phyloP scores from a whole-genome alignment of 2,329 filamentous ascomycete species.

The Trichoderma harzianum region DNA sequence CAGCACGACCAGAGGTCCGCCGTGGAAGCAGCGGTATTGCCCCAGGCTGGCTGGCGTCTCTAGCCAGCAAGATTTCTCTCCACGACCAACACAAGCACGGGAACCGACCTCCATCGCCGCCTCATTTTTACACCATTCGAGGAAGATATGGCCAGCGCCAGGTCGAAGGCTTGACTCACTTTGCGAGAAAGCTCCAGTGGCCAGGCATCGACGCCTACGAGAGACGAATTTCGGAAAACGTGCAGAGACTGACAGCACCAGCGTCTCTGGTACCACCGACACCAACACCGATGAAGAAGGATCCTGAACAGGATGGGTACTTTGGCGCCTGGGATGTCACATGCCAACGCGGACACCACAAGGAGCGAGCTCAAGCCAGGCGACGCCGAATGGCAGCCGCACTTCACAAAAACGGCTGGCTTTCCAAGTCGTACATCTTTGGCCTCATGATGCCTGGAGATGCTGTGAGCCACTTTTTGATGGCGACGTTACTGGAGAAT shows the following conservation, averaged over 20 bases:
- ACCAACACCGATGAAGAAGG: constrained; percentile 27
- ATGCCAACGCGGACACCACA: constrained; percentile 30
- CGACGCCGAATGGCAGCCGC: constrained; percentile 55
- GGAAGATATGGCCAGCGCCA: constrained; percentile 57
- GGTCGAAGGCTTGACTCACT: constrained; percentile 59
- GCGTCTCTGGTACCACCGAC: constrained; percentile 33
- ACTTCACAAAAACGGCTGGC: constrained; percentile 59
- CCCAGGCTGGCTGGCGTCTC: constrained; percentile 52
- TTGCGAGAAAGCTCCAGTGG: constrained; percentile 61
- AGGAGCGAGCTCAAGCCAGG: constrained; percentile 37
- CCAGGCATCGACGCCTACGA: constrained; percentile 55
- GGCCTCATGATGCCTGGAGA: constrained; percentile 64
- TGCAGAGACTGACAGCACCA: constrained; percentile 40
- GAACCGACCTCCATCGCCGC: constrained; percentile 31
- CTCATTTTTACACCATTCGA: constrained; percentile 47
- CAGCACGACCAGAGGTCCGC: constrained; percentile 19
- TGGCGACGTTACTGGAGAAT: constrained; percentile 63
- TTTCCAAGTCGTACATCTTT: constrained; percentile 65
- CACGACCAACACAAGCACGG: constrained; percentile 38
- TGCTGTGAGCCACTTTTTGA: constrained; percentile 59
- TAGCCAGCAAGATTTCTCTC: constrained; percentile 54
- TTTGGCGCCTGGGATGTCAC: constrained; percentile 43
- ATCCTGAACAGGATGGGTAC: constrained; percentile 40
- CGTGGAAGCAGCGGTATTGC: constrained; percentile 23
- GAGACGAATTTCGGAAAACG: constrained; percentile 47